Percentiles rank a stretch among this genome's conserved stretches.
phyloP scores from a whole-genome alignment of 768 basidiomycete genomes.

The Candolleomyces eurysporus region DNA sequence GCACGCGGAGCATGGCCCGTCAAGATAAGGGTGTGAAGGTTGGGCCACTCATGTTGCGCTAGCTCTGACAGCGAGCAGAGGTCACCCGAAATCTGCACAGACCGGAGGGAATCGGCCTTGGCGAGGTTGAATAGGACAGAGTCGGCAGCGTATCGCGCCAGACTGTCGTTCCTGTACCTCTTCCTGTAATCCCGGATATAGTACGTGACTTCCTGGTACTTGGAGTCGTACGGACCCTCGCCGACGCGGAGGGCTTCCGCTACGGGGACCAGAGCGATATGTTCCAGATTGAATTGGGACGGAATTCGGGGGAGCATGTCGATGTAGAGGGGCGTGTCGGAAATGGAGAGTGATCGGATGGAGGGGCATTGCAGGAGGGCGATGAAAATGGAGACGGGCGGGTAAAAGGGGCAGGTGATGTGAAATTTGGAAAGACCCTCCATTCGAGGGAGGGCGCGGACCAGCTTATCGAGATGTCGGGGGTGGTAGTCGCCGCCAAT shows the following conservation, averaged over 20 bases:
- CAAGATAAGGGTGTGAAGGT: slow-evolving; percentile 34
- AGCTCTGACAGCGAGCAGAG: slow-evolving; percentile 31
- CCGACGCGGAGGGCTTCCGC: slow-evolving; percentile 40
- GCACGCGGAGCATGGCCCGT: slow-evolving; percentile 36
- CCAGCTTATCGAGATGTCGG: slow-evolving; percentile 34
- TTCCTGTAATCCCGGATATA: slow-evolving; percentile 38
- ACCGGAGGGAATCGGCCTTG: slow-evolving; percentile 26
- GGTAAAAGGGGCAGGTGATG: slow-evolving; percentile 39
- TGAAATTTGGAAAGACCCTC: slow-evolving; percentile 30
- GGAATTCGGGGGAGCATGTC: slow-evolving; percentile 31
- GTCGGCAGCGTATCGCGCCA: slow-evolving; percentile 26
- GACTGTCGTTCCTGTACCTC: slow-evolving; percentile 33
- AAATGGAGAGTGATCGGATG: slow-evolving; percentile 34
- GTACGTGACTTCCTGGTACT: slow-evolving; percentile 33
- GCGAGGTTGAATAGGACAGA: slow-evolving; percentile 31
- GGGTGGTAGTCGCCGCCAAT: slow-evolving; percentile 33
- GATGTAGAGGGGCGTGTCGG: slow-evolving; percentile 39
- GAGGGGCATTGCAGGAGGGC: slow-evolving; percentile 32
- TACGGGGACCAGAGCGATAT: slow-evolving; percentile 35
- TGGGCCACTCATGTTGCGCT: slow-evolving; percentile 31
- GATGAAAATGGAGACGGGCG: slow-evolving; percentile 33
- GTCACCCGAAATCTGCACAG: slow-evolving; percentile 38
- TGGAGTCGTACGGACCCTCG: slow-evolving; percentile 37
- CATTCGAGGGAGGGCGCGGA: slow-evolving; percentile 36
- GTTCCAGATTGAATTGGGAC: slow-evolving; percentile 28